A percentile compares a stretch with the other conserved stretches of the same genome.
Evolutionary conservation across 2,329 filamentous ascomycete species (phyloP).

Genomic region (Fusarium piperis): DNA sequence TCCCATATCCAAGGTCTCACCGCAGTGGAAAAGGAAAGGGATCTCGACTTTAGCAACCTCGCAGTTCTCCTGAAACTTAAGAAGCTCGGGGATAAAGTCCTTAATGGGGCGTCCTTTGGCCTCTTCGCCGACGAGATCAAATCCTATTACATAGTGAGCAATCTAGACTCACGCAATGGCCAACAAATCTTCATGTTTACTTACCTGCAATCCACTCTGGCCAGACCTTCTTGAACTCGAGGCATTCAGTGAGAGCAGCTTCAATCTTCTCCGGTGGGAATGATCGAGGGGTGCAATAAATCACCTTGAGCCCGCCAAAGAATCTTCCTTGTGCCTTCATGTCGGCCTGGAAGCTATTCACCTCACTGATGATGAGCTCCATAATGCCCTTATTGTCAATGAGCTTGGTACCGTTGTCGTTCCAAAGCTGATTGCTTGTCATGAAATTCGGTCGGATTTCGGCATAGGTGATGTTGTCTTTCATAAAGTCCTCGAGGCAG

Average conservation of each 20-base stretch:
- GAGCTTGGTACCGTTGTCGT: slow-evolving; percentile 61
- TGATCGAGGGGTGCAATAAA: slow-evolving; percentile 75
- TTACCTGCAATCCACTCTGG: slow-evolving; percentile 71
- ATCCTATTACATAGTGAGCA: slow-evolving; percentile 56
- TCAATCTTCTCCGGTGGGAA: slow-evolving; percentile 60
- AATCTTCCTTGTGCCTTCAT: slow-evolving; percentile 44
- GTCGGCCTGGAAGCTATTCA: slow-evolving; percentile 57
- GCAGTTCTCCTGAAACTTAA: slow-evolving; percentile 66
- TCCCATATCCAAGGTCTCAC: slow-evolving; percentile 76
- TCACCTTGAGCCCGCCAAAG: slow-evolving; percentile 74
- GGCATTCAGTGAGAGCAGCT: slow-evolving; percentile 67
- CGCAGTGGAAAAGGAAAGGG: slow-evolving; percentile 80
- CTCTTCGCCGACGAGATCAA: slow-evolving; percentile 77
- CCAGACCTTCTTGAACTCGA: slow-evolving; percentile 66
- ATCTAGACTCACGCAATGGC: background rate
- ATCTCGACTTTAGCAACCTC: slow-evolving; percentile 60
- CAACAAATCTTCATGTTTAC: slow-evolving; percentile 22
- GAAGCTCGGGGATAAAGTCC: slow-evolving; percentile 64
- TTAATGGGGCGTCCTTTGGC: slow-evolving; percentile 67
- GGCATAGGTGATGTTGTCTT: slow-evolving; percentile 75
- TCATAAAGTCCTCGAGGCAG: slow-evolving; percentile 69
- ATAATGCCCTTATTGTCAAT: slow-evolving; percentile 69
- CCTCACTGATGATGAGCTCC: slow-evolving; percentile 65
- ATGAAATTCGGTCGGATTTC: slow-evolving; percentile 78
- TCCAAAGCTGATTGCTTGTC: slow-evolving; percentile 68